Evolutionary conservation across 768 basidiomycete genomes (phyloP), one percentile per base, ranked within the genome.

Genomic region (Leccinum arenicola): DNA sequence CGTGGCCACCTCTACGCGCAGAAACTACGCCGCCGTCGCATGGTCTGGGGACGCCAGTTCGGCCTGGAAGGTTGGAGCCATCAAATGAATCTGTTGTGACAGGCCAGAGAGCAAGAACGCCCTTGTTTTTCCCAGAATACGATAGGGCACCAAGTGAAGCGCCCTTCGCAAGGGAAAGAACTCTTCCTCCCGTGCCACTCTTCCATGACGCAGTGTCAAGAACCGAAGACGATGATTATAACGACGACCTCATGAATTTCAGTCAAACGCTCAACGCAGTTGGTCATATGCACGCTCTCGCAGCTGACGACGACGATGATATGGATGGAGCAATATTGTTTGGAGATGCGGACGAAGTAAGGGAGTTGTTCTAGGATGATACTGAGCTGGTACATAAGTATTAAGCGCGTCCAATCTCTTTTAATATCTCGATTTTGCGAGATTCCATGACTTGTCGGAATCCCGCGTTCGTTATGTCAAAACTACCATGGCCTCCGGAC

Each of bases 261-360:
- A 93, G 89, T 66, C 91, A 93, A 66, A 77, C 82, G 27, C 77
- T 94, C 52, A 82, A 82, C 61, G 75, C 80, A 40, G 77, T 80
- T 14, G 84, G 84, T 15, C 82, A 84, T 49, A 75, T 80, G 61
- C 77, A 81, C 55, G 77, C 82, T n/a, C 83, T 82, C 1, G 80
- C 79, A n/a, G 79, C 77, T 10, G 84, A 87, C 23, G 89, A 91
- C 55, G 89, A 89, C 29, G 89, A 91, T 47, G 89, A 88, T 47
- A 82, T 88, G 66, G 89, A 91, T 58, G 86, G 84, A 38, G 82
- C 82, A 12, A 80, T 85, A 43, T 83, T 92, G 45, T 89, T 91
- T 61, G 91, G 87, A 11, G 91, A 94, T 71, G 92, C 91, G 35
- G 91, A 93, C 66, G 91, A 93, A 74, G 75, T 76, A 31, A 81